A percentile compares a stretch with the other conserved stretches of the same genome.
Conservation (phyloP, 2,329 filamentous ascomycete genomes). For the Penicillium glabrum region DNA sequence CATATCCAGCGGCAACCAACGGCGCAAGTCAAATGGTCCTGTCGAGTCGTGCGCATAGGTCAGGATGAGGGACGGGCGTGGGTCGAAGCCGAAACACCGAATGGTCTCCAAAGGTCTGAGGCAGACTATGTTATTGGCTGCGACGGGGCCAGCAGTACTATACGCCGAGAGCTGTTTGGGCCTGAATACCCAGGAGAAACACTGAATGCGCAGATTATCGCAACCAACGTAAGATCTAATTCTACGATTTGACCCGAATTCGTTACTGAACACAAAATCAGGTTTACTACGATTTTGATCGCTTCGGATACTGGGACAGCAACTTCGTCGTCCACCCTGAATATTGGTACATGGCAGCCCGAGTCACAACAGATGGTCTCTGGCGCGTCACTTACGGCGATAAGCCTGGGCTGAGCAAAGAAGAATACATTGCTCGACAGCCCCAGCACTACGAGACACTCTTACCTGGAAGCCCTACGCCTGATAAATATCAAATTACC, state of each 20-base stretch:
- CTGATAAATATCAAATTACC: constrained; percentile 56
- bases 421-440: constrained; percentile 56
- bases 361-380: constrained; percentile 58
- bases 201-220: constrained; percentile 61
- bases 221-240: constrained; percentile 53
- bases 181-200: constrained; percentile 59
- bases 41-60: constrained; percentile 48
- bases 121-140: constrained; percentile 59
- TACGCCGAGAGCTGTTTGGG: constrained; percentile 54
- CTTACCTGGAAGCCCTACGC: constrained; percentile 60
- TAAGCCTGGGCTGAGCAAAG: constrained; percentile 50
- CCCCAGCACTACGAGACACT: constrained; percentile 58
- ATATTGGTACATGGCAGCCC: constrained; percentile 63
- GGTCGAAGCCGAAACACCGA: constrained; percentile 31
- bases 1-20: constrained; percentile 36
- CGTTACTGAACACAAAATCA: constrained; percentile 25
- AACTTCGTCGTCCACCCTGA: constrained; percentile 64
- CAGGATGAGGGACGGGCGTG: constrained; percentile 50
- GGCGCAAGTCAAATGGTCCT: constrained; percentile 46
- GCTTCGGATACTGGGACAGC: constrained; percentile 28
- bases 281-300: constrained; percentile 63
- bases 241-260: too few species aligned
- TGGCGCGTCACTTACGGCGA: constrained; percentile 67
- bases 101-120: constrained; percentile 10
- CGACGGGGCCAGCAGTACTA: constrained; percentile 47